These are phyloP conservation scores for Pseudogymnoascus sp. DNA, from an alignment of 2,329 filamentous ascomycete genomes.

Conservation along the genomic window DNA sequence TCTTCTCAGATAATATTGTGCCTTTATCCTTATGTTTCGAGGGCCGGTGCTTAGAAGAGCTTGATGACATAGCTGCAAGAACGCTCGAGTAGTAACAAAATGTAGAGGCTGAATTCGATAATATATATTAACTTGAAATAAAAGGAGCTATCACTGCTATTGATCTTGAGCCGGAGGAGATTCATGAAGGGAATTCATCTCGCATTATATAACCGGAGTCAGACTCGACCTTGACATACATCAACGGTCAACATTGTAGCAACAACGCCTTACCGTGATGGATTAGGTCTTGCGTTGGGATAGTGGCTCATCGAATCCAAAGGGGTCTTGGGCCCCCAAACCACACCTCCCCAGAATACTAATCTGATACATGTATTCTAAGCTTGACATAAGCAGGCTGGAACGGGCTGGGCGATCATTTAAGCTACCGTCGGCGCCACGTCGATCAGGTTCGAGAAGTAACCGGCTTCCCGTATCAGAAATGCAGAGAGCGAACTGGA, in stretches of 20 bases:
- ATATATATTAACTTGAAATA: neutral
- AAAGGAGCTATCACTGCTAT: neutral
- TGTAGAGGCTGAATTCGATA: neutral
- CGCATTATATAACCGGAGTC: neutral
- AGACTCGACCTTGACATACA: neutral
- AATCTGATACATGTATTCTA: slow-evolving; percentile 1
- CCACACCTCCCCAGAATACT: neutral
- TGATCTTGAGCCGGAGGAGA: neutral
- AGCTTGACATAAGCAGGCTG: slow-evolving; percentile 6
- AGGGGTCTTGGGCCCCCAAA: neutral
- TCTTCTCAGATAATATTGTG: neutral
- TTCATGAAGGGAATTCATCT: neutral
- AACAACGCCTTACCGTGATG: neutral
- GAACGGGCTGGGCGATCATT: neutral
- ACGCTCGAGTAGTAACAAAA: neutral
- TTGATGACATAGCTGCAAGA: neutral
- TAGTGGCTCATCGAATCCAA: neutral
- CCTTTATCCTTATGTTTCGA: neutral
- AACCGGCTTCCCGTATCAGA: neutral
- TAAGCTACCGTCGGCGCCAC: neutral
- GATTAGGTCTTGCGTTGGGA: neutral
- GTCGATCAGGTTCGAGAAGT: neutral
- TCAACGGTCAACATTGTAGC: neutral
- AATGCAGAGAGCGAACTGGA: neutral
- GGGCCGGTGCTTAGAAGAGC: neutral